Conservation (phyloP, 192 early-diverging fungal species). For the Entomortierella parvispora region DNA sequence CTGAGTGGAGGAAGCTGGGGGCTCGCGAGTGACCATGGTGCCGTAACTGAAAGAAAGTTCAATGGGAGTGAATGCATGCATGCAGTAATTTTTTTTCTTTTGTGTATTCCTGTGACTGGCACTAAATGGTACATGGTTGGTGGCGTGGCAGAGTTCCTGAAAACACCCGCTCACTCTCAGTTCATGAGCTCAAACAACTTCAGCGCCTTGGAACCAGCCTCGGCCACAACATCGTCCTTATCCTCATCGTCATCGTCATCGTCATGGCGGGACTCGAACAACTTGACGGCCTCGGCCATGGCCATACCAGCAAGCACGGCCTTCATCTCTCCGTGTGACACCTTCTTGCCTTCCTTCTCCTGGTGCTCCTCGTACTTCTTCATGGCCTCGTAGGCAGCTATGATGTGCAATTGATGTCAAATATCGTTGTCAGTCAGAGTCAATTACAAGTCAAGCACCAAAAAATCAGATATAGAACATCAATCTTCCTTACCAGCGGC, state of each 20-base stretch:
- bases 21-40: slow-evolving; percentile 40
- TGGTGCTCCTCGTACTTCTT: slow-evolving; percentile 44
- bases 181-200: slow-evolving; percentile 50
- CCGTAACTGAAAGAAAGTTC: background rate
- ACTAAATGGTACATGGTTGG: too few relatives aligned
- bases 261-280: slow-evolving; percentile 35
- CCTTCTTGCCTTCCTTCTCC: slow-evolving; percentile 38
- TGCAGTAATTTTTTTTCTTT: too few relatives aligned
- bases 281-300: slow-evolving; percentile 55
- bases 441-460: background rate
- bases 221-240: slow-evolving; percentile 45
- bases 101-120: too few relatives aligned
- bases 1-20: slow-evolving; percentile 20
- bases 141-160: too few relatives aligned
- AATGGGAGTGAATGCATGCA: slow-evolving; percentile 10
- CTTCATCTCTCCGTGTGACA: slow-evolving; percentile 48
- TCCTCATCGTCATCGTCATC: slow-evolving; percentile 43
- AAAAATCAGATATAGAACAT: background rate
- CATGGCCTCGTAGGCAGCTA: slow-evolving; percentile 51
- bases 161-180: too few relatives aligned
- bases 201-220: slow-evolving; percentile 49
- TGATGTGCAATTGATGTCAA: too few relatives aligned
- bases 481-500: slow-evolving; percentile 34
- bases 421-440: too few relatives aligned
- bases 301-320: slow-evolving; percentile 52